Evolutionary conservation across 139 green algal genomes (phyloP).

Genomic region (Eudorina sp.): DNA sequence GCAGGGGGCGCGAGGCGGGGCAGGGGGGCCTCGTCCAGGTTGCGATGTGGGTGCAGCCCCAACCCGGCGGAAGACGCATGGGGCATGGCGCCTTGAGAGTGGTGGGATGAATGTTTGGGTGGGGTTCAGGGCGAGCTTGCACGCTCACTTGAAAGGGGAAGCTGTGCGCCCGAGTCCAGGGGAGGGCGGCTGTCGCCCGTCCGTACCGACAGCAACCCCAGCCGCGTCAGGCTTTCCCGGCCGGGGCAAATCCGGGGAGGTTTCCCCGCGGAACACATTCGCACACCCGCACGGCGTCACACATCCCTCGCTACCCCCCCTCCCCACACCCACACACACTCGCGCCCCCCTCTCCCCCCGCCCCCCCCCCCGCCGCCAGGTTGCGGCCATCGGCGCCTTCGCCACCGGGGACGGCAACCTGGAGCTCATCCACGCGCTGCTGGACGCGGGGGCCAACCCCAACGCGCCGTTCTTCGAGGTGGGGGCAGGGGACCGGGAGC

Average conservation of each 20-base stretch:
- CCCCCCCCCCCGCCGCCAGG: neutral
- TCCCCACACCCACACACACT: neutral
- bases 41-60: neutral
- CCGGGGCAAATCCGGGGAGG: no score
- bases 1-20: no score
- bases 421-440: conserved; percentile 32
- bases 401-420: conserved; percentile 32
- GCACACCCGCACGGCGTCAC: neutral
- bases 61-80: no score
- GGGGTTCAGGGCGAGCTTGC: no score
- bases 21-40: no score
- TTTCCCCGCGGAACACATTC: no score
- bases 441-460: conserved; percentile 11
- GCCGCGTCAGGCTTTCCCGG: no score
- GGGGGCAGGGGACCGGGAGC: neutral
- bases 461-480: conserved; percentile 45
- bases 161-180: no score
- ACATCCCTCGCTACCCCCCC: neutral
- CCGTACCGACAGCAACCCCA: neutral
- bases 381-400: conserved; percentile 31
- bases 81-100: no score
- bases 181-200: no score
- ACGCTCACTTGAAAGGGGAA: no score
- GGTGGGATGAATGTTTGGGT: no score
- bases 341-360: neutral